A percentile compares a stretch with the other conserved stretches of the same genome.
Evolutionary conservation across 305 asterid genomes (phyloP).

Genomic region (Ilex paraguariensis): DNA sequence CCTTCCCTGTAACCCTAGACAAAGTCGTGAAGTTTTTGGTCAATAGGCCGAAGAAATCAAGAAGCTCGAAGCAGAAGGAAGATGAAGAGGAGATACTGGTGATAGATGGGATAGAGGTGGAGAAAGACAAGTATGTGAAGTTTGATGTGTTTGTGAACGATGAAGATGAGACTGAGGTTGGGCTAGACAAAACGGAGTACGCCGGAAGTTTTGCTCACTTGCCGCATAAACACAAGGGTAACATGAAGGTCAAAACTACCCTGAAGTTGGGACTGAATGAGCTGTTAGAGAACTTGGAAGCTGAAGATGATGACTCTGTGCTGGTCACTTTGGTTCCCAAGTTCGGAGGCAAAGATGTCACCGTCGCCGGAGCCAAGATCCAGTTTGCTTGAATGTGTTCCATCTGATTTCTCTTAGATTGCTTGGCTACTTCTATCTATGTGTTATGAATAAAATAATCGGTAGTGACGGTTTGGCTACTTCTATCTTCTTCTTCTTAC

Average conservation of each 20-base stretch:
- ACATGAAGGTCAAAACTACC: slow-evolving; percentile 15
- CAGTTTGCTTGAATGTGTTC: not conserved
- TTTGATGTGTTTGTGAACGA: slow-evolving; percentile 49
- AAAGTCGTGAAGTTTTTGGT: slow-evolving; percentile 35
- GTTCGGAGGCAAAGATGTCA: slow-evolving; percentile 34
- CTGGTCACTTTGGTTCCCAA: slow-evolving; percentile 59
- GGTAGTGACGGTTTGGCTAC: no score
- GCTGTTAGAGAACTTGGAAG: slow-evolving; percentile 39
- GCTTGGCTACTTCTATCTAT: no score
- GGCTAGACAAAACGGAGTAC: slow-evolving; percentile 45
- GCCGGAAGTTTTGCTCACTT: slow-evolving; percentile 34
- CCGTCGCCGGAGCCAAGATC: slow-evolving; percentile 41
- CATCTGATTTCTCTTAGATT: no score
- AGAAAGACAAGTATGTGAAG: slow-evolving; percentile 24
- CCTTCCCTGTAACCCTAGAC: slow-evolving; percentile 40
- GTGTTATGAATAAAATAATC: no score
- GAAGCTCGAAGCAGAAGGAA: slow-evolving; percentile 35
- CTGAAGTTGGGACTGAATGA: slow-evolving; percentile 32
- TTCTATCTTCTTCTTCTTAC: no score
- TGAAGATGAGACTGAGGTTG: slow-evolving; percentile 33
- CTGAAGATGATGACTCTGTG: slow-evolving; percentile 41
- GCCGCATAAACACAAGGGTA: slow-evolving; percentile 29
- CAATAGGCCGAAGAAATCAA: slow-evolving; percentile 37
- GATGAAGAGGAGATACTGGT: slow-evolving; percentile 39
- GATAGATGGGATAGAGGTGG: slow-evolving; percentile 42